Base-by-base conservation (phyloP, 768 basidiomycete genomes). In the Collybiopsis luxurians region DNA sequence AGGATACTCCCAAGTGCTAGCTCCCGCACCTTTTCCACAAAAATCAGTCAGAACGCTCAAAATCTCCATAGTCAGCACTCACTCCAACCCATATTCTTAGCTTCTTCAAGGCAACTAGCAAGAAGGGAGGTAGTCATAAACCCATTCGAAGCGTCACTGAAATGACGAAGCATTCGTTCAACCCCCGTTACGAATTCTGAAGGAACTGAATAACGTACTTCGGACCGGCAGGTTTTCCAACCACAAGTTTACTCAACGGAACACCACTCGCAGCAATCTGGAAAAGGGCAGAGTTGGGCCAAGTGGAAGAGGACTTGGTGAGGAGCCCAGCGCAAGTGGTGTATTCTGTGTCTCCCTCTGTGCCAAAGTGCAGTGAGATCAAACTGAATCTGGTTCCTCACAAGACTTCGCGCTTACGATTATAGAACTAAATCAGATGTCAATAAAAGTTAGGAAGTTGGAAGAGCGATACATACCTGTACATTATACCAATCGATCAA, bases 401-500 rank as follows among this genome's bases (percentile, higher is more conserved):
- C 38, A 10, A 39, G 10, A 39, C 38, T n/a, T n/a, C n/a, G 31
- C 31, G 66, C 76, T 60, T 56, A 78, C 77, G 76, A 57, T 80
- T 78, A 56, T 80, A 79, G 62, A 78, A 78, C 71, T 75, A 59
- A 17, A 36, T 13, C 17, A 49, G 38, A 49, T 53, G 46, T 57
- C 53, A 34, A 38, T 24, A 61, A 54, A 27, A 52, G 30, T 19
- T 4, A 31, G 7, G 4, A 49, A 24, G n/a, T 19, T 27, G 57
- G 65, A 63, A 66, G 54, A 67, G 68, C 19, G 45, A 49, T n/a
- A n/a, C n/a, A 64, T 60, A 82, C 80, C 74, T 84, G 76, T 49
- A 78, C 61, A 57, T 82, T 80, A 63, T 81, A 85, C 80, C 84
- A 89, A 67, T 88, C 86, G 63, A 88, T 88, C 21, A 79, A 67